Conservation (phyloP, 257 asterid species). For the Solanum raphanifolium region DNA sequence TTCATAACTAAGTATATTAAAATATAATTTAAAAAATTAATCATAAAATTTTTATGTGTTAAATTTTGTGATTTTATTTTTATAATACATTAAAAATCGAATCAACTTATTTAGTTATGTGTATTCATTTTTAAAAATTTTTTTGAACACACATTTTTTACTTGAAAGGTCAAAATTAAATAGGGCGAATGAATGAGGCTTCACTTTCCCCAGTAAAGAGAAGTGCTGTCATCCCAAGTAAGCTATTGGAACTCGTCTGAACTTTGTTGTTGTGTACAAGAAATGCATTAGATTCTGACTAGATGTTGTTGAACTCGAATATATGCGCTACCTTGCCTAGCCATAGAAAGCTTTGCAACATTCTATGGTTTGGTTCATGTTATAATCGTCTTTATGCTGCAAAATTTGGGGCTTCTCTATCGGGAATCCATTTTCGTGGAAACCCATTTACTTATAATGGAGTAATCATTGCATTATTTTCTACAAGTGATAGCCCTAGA, state of each 20-base stretch:
- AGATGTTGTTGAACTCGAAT: not conserved
- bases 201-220: not conserved
- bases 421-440: constrained; percentile 1
- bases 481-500: constrained; percentile 4
- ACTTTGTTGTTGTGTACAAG: not conserved
- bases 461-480: constrained; percentile 6
- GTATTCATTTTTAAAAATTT: not conserved
- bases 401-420: not conserved
- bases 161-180: too few species aligned
- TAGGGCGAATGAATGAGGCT: too few species aligned
- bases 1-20: not conserved
- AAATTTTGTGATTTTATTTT: not conserved
- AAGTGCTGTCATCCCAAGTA: not conserved
- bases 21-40: too few species aligned
- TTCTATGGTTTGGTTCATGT: not conserved
- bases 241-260: not conserved
- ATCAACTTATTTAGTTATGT: not conserved
- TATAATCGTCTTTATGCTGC: not conserved
- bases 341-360: not conserved
- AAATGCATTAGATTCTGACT: not conserved
- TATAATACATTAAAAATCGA: not conserved
- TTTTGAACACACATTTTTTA: too few species aligned
- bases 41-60: too few species aligned
- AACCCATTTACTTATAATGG: constrained; percentile 7
- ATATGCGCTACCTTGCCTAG: not conserved